Evolutionary conservation across 768 basidiomycete genomes (phyloP), one percentile per base, ranked within the genome.

Genomic region (Dioszegia aurantiaca): DNA sequence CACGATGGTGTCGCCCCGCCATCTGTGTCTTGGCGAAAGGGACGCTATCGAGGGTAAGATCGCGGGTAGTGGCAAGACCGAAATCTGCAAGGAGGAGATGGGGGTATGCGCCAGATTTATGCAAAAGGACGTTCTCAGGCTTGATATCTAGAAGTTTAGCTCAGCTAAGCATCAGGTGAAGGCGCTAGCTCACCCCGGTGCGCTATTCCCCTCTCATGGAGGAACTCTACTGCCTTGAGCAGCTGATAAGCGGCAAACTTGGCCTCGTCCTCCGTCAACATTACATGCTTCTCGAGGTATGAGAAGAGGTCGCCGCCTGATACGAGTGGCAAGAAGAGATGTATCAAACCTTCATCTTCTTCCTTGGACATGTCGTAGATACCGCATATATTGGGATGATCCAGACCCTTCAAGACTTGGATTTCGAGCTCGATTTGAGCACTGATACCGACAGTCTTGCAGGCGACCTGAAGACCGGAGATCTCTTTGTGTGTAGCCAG

Each of bases 111-210:
- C 40, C 46, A 10, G 54, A 48, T 4, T 48, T 65, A 41, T 64
- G 55, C 4, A 70, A 59, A 6, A 70, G 59, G 48, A 70, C 56
- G 31, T 67, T 70, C 37, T 70, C 68, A 12, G 63, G 63, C 36
- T 67, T 70, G 42, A 70, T 14, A 39, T 70, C 68, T 70, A 28
- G 5, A 31, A n/a, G 28, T 23, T 48, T 5, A 43, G 41, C 41
- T 48, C 27, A 48, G 9, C 10, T 48, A 48, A 9, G 30, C 10
- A 8, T 8, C 31, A 48, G 6, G 23, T 46, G n/a, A 48, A 33
- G 6, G 11, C 6, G 23, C 19, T 9, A 31, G 42, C 62, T 57
- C 37, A 70, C 68, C 68, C 40, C 65, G 60, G 58, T 70, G 68
- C 1, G 59, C 65, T 4, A 70, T 61, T 3, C 59, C 68, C 14